Evolutionary conservation across 1,284 basidiomycete genomes (phyloP).

Genomic region (Stygiomarasmius scandens): DNA sequence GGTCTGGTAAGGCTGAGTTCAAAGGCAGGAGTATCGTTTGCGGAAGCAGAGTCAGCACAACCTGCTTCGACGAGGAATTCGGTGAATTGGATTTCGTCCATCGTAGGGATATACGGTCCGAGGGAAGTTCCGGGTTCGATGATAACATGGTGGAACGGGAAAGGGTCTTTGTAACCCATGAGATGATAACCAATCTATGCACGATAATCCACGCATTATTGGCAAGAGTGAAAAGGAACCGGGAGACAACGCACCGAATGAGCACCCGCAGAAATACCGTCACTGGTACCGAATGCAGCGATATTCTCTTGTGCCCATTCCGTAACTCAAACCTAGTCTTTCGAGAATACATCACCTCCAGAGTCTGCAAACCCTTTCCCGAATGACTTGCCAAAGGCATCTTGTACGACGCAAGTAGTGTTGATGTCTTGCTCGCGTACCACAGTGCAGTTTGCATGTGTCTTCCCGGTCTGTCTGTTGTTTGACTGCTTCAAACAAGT

Average conservation of each 20-base stretch:
- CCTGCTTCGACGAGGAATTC: not conserved
- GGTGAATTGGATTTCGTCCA: not conserved
- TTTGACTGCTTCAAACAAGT: conserved; percentile 7
- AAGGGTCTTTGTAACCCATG: not conserved
- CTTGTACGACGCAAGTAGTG: conserved; percentile 9
- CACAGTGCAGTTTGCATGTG: conserved; percentile 19
- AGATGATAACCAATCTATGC: not conserved
- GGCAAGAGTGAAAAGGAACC: too few species aligned
- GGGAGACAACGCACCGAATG: not conserved
- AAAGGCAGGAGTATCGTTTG: not conserved
- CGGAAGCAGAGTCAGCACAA: not conserved
- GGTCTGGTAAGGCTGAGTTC: not conserved
- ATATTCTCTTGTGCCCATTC: conserved; percentile 12
- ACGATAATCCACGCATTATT: too few species aligned
- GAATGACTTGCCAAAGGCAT: not conserved
- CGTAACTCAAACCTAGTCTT: conserved; percentile 3
- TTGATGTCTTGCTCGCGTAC: conserved; percentile 1
- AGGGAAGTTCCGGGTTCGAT: conserved; percentile 2
- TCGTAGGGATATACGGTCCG: not conserved
- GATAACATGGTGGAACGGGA: conserved; percentile 1
- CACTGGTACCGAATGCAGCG: conserved; percentile 11
- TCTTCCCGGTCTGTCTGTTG: conserved; percentile 16
- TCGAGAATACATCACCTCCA: conserved; percentile 18
- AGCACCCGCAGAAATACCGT: not conserved
- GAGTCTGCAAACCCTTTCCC: conserved; percentile 16